phyloP scores from a whole-genome alignment of 176 grass and related monocot species.

The Oryza glaberrima region DNA sequence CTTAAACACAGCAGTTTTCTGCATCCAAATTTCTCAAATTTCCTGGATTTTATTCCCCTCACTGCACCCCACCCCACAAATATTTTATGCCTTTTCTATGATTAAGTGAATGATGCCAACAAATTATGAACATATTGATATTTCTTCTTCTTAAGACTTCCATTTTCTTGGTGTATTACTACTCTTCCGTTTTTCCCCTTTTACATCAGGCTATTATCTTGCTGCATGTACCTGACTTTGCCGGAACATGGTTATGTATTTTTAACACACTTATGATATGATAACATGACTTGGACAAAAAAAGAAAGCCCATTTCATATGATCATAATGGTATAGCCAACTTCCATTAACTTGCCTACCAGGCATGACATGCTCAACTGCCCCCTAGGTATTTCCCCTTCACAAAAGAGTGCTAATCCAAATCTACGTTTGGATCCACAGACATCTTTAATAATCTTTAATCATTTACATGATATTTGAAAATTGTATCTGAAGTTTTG shows the following conservation, averaged over 20 bases:
- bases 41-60: not conserved
- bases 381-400: constrained; percentile 30
- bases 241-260: constrained; percentile 25
- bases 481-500: constrained; percentile 31
- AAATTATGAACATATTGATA: constrained; percentile 24
- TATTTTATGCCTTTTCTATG: not conserved
- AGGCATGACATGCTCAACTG: constrained; percentile 20
- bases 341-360: constrained; percentile 27
- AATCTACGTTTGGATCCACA: constrained; percentile 19
- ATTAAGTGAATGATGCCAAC: constrained; percentile 1
- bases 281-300: constrained; percentile 36
- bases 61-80: not conserved
- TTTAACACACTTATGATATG: constrained; percentile 28
- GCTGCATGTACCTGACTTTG: constrained; percentile 32
- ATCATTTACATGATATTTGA: constrained; percentile 35
- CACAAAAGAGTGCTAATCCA: constrained; percentile 15
- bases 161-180: constrained; percentile 20
- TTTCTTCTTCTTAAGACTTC: constrained; percentile 23
- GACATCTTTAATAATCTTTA: constrained; percentile 1
- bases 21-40: not conserved
- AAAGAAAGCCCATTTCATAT: constrained; percentile 28
- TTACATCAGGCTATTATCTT: constrained; percentile 18
- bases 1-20: not conserved
- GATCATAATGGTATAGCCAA: constrained; percentile 25
- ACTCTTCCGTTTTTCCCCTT: constrained; percentile 16